Evolutionary conservation across 495 filamentous ascomycete species (phyloP).

Genomic region (Aspergillus saccharolyticus): DNA sequence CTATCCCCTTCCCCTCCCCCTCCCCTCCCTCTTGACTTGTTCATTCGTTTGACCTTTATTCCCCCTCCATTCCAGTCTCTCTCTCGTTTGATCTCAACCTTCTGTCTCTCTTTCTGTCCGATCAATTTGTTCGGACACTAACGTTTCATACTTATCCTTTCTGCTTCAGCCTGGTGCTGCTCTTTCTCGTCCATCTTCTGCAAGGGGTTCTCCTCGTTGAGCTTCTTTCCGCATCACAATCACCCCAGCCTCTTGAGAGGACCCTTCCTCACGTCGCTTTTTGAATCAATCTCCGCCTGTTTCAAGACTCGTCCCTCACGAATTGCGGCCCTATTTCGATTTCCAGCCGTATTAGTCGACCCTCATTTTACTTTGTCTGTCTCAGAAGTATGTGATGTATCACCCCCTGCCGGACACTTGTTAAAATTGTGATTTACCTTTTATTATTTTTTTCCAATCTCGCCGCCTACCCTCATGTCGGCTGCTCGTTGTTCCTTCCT

Average conservation of each 20-base stretch:
- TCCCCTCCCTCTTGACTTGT: conserved; percentile 14
- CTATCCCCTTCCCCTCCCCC: conserved; percentile 11
- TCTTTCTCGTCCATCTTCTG: conserved; percentile 18
- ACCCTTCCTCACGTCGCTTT: conserved; percentile 15
- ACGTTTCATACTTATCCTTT: conserved; percentile 16
- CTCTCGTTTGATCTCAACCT: conserved; percentile 22
- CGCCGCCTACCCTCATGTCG: neutral
- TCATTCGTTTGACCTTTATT: conserved; percentile 14
- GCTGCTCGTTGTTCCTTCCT: neutral
- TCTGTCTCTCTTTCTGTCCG: conserved; percentile 12
- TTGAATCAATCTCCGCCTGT: conserved; percentile 12
- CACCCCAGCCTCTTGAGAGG: conserved; percentile 12
- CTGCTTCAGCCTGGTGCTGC: conserved; percentile 38
- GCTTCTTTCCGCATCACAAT: conserved; percentile 10
- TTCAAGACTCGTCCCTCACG: conserved; percentile 11
- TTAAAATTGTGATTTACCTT: neutral
- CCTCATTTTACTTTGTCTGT: conserved; percentile 9
- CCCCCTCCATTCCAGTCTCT: conserved; percentile 6
- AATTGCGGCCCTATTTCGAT: conserved; percentile 4
- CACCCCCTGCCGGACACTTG: neutral
- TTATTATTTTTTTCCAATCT: neutral
- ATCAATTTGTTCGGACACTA: conserved; percentile 8
- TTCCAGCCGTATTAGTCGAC: conserved; percentile 12
- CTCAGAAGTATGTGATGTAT: conserved; percentile 11
- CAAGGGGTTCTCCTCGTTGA: conserved; percentile 22